Percentiles rank a stretch among this genome's conserved stretches.
phyloP scores from a whole-genome alignment of 2,329 filamentous ascomycete species.

The Alternaria arbusti region DNA sequence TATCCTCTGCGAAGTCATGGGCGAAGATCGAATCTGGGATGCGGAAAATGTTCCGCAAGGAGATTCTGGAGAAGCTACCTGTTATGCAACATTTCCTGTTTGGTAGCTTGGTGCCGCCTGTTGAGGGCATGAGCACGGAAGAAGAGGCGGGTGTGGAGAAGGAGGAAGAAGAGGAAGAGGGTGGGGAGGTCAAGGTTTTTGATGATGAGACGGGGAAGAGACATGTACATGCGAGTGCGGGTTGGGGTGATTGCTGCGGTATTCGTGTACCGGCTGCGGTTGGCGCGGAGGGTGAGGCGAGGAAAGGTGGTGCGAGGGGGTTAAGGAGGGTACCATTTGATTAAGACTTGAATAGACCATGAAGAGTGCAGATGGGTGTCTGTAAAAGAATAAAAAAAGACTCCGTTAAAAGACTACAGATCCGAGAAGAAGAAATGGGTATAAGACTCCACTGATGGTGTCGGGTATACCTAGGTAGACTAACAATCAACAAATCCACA shows the following conservation, averaged over 20 bases:
- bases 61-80: constrained; percentile 90
- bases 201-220: constrained; percentile 69
- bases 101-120: constrained; percentile 80
- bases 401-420: not conserved
- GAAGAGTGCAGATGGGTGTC: not conserved
- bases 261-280: constrained; percentile 96
- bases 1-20: constrained; percentile 89
- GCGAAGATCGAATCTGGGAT: constrained; percentile 91
- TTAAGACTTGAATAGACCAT: constrained; percentile 48
- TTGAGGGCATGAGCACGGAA: constrained; percentile 77
- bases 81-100: constrained; percentile 99
- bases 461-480: not conserved
- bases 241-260: constrained; percentile 96
- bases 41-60: constrained; percentile 94
- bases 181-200: constrained; percentile 61
- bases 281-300: constrained; percentile 87
- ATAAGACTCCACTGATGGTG: not conserved
- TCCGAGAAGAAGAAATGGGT: too few species aligned
- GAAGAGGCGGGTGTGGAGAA: constrained; percentile 56
- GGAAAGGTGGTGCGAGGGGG: constrained; percentile 68
- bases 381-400: not conserved
- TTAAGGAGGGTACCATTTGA: constrained; percentile 83
- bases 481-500: not conserved
- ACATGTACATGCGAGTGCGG: constrained; percentile 70
- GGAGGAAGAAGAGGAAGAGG: constrained; percentile 52